Percentiles rank a stretch among this genome's conserved stretches.
phyloP scores from a whole-genome alignment of 495 filamentous ascomycete genomes.

The Talaromyces ruber region DNA sequence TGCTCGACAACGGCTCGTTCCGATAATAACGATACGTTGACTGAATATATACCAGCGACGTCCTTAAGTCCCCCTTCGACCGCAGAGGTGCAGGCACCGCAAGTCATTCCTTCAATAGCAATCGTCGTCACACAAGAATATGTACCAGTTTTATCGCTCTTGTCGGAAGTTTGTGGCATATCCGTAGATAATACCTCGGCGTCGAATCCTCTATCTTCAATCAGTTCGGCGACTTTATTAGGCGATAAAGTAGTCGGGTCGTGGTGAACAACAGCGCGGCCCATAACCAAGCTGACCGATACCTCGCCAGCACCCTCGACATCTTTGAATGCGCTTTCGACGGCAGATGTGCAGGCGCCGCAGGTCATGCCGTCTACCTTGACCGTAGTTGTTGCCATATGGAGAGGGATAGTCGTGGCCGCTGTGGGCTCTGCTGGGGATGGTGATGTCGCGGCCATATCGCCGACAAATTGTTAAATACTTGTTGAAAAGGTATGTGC shows the following conservation, averaged over 20 bases:
- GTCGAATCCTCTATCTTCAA: conserved; percentile 93
- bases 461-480: not conserved
- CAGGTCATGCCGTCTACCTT: conserved; percentile 92
- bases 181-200: conserved; percentile 86
- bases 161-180: conserved; percentile 35
- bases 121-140: conserved; percentile 65
- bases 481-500: not conserved
- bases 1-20: conserved; percentile 70
- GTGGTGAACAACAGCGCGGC: conserved; percentile 83
- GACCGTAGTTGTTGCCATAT: conserved; percentile 87
- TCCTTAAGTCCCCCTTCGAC: conserved; percentile 72
- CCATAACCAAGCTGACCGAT: conserved; percentile 87
- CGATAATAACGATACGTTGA: conserved; percentile 77
- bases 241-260: conserved; percentile 67
- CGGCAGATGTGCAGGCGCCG: conserved; percentile 80
- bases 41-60: conserved; percentile 65
- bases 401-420: conserved; percentile 11
- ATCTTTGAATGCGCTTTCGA: conserved; percentile 75
- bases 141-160: conserved; percentile 15
- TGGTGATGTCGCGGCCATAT: not conserved
- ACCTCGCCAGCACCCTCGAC: conserved; percentile 74
- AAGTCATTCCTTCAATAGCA: conserved; percentile 95
- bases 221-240: conserved; percentile 68
- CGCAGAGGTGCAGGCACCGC: conserved; percentile 87
- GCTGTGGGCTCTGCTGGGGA: not conserved